Percentiles rank a stretch among this genome's conserved stretches.
phyloP scores from a whole-genome alignment of 495 filamentous ascomycete species.

The Aspergillus biplanus region DNA sequence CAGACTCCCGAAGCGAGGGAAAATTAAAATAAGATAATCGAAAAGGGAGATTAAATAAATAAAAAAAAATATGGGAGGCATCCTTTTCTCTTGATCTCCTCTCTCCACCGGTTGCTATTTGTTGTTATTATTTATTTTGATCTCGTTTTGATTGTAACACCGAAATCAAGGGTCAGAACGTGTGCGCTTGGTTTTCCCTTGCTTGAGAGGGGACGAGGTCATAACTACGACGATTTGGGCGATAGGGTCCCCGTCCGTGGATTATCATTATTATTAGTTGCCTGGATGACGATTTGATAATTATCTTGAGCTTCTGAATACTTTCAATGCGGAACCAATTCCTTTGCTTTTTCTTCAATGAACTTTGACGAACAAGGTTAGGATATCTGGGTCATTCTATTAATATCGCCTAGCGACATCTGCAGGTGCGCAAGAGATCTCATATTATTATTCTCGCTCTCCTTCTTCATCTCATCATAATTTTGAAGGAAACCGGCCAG shows the following conservation, averaged over 20 bases:
- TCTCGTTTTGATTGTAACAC: neutral
- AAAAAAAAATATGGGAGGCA: neutral
- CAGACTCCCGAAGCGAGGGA: neutral
- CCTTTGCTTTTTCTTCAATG: too few relatives aligned
- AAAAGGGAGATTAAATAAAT: neutral
- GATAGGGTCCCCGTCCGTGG: too few relatives aligned
- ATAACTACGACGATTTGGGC: neutral
- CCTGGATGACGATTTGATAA: too few relatives aligned
- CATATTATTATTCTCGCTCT: neutral
- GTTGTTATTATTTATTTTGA: constrained; percentile 1
- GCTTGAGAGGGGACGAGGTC: neutral
- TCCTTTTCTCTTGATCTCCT: neutral
- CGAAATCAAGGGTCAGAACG: constrained; percentile 6
- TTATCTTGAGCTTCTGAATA: too few relatives aligned
- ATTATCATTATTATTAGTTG: too few relatives aligned
- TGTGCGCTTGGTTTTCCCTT: neutral
- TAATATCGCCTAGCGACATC: too few relatives aligned
- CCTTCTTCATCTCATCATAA: neutral
- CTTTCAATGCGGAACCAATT: too few relatives aligned
- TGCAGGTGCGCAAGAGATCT: neutral
- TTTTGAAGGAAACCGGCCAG: constrained; percentile 15
- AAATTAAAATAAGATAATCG: neutral
- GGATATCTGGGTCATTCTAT: too few relatives aligned
- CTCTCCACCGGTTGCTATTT: neutral
- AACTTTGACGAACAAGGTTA: too few relatives aligned